Conservation (phyloP, 192 early-diverging fungal species). For the Chytriomyces confervae region DNA sequence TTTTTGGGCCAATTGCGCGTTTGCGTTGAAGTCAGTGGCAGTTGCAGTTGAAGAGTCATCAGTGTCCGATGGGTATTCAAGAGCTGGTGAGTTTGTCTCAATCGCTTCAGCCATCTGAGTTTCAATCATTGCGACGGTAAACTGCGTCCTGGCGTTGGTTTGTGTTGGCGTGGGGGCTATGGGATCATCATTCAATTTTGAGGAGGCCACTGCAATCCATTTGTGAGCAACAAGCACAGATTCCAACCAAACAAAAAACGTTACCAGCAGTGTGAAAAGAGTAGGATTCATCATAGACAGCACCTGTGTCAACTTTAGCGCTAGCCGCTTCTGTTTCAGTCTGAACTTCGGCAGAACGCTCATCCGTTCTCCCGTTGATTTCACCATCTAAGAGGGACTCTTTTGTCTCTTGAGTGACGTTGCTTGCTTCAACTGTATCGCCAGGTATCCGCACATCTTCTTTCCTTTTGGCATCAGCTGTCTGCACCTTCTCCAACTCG, state of each 20-base stretch:
- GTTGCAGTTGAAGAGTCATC: too few relatives aligned
- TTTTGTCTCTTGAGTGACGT: background rate
- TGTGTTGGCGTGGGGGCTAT: too few relatives aligned
- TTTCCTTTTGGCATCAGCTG: background rate
- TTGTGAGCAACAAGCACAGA: too few relatives aligned
- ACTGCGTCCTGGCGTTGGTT: too few relatives aligned
- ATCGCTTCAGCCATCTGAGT: too few relatives aligned
- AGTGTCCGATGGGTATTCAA: too few relatives aligned
- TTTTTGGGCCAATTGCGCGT: background rate
- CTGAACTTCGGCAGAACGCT: too few relatives aligned
- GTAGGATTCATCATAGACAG: background rate
- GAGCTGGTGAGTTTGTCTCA: too few relatives aligned
- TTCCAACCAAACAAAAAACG: background rate
- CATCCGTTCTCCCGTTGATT: background rate
- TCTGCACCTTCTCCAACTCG: background rate
- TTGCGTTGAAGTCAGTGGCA: background rate
- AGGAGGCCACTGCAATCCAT: too few relatives aligned
- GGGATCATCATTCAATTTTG: too few relatives aligned
- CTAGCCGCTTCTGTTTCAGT: background rate
- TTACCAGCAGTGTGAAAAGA: background rate
- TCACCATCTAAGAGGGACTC: background rate
- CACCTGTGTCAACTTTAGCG: background rate
- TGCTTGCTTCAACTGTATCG: too few relatives aligned
- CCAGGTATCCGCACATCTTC: background rate
- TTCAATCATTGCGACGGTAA: too few relatives aligned